These are phyloP conservation scores for Candida verbasci DNA, from an alignment of 805 yeast genomes.

Conservation along the genomic window DNA sequence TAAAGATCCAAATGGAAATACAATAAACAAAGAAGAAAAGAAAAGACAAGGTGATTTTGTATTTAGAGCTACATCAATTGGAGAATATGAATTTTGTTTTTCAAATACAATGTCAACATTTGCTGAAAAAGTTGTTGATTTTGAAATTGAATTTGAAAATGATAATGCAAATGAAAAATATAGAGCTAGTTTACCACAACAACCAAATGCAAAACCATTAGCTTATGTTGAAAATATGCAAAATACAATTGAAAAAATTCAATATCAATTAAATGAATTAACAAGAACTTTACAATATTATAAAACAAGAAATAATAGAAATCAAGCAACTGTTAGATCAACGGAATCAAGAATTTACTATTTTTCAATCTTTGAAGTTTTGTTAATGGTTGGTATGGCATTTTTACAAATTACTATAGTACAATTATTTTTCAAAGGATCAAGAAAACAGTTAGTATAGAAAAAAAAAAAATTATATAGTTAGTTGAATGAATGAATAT, in stretches of 20 bases:
- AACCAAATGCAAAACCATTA: conserved; percentile 43
- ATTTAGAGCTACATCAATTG: conserved; percentile 58
- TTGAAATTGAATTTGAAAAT: conserved; percentile 61
- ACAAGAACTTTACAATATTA: conserved; percentile 69
- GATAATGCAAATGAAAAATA: conserved; percentile 33
- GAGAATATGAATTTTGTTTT: conserved; percentile 89
- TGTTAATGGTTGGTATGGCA: conserved; percentile 73
- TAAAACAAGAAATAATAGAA: conserved; percentile 85
- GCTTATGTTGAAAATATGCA: conserved; percentile 53
- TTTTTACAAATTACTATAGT: conserved; percentile 63
- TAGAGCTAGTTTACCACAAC: conserved; percentile 59
- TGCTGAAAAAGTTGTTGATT: conserved; percentile 80
- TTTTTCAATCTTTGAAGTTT: conserved; percentile 67
- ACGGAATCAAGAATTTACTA: conserved; percentile 77
- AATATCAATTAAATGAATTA: conserved; percentile 53
- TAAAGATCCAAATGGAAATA: conserved; percentile 52
- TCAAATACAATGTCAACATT: conserved; percentile 75
- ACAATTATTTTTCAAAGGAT: conserved; percentile 66
- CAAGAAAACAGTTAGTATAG: conserved; percentile 58
- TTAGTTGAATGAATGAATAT: background rate
- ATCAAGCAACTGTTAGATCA: conserved; percentile 80
- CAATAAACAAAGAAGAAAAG: conserved; percentile 51
- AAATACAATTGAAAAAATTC: conserved; percentile 53
- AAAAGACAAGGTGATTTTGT: conserved; percentile 79
- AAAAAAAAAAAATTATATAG: conserved; percentile 1